Conservation (phyloP, 2,329 filamentous ascomycete genomes). For the Lasiodiplodia gonubiensis region DNA sequence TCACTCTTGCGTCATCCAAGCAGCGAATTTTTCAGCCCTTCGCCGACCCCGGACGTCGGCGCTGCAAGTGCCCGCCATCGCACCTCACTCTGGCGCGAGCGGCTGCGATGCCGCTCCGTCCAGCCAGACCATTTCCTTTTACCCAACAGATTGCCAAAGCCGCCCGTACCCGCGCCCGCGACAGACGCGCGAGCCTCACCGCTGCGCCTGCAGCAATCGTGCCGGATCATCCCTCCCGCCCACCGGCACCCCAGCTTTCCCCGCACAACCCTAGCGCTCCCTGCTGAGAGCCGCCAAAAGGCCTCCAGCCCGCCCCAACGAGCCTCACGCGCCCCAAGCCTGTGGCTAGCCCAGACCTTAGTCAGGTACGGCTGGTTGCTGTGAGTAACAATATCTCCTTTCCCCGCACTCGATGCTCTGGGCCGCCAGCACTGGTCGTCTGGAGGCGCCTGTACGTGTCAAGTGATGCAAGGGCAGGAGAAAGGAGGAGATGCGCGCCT, state of each 20-base stretch:
- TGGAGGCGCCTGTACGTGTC: constrained; percentile 21
- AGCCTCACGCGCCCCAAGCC: constrained; percentile 8
- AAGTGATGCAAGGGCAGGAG: constrained; percentile 24
- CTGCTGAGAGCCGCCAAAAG: constrained; percentile 10
- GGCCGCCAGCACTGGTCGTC: constrained; percentile 10
- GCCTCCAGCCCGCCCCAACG: background rate
- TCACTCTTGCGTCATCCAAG: constrained; percentile 9
- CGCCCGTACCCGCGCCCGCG: constrained; percentile 12
- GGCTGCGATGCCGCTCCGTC: constrained; percentile 18
- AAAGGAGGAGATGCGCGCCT: constrained; percentile 16
- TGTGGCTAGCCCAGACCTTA: constrained; percentile 10
- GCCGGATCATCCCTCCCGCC: constrained; percentile 26
- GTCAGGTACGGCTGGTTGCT: constrained; percentile 5
- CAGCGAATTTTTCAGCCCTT: constrained; percentile 15
- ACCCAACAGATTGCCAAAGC: constrained; percentile 17
- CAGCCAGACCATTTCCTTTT: background rate
- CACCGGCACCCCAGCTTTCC: constrained; percentile 23
- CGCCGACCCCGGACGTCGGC: constrained; percentile 15
- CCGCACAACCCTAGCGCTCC: constrained; percentile 2
- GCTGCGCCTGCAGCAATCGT: constrained; percentile 8
- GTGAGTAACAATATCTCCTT: constrained; percentile 20
- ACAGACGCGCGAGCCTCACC: constrained; percentile 22
- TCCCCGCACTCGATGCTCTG: constrained; percentile 11
- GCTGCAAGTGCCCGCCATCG: constrained; percentile 4
- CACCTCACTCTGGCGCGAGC: constrained; percentile 23